Evolutionary conservation across 768 basidiomycete species (phyloP), one percentile per base, ranked within the genome.

Genomic region (Lentinula detonsa): DNA sequence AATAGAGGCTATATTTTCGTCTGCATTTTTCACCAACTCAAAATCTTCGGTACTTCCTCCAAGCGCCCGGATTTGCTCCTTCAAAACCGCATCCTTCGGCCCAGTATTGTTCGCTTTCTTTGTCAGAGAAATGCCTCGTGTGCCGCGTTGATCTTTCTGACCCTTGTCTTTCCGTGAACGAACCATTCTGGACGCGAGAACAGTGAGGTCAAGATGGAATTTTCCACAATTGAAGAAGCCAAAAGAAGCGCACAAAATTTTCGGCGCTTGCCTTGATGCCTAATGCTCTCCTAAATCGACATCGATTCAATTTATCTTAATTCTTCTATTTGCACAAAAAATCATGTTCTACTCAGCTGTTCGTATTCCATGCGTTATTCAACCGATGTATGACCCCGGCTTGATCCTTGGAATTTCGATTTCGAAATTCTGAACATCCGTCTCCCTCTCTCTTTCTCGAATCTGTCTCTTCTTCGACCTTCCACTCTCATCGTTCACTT

Each of bases 1-100:
- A n/a, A 69, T 70, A 15, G 70, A 65, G 11, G 65, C 66, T 9
- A 70, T 65, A 37, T 71, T 68, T 33, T 74, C 71, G 35, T 76
- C 73, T 9, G 74, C 66, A 58, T 71, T 74, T 61, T 78, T 77
- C 53, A 83, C 62, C 34, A 84, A 65, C 23, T 78, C 74, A n/a
- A 74, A 68, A 63, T 84, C 83, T 16, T 74, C 76, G 37, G 77
- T 75, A 42, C 75, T 78, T 21, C 81, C 82, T 23, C 82, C 83
- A 2, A 83, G 66, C 1, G 78, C 75, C 6, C 70, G 63, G 5
- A 82, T 68, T 57, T 75, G 73, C 8, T 71, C 65, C 61, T 71
- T 73, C 49, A 73, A 53, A 57, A 67, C 46, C 4, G 59, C 59
- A 55, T 68, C 66, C 11, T 64, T 58, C 13, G 31, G n/a, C 54